Evolutionary conservation across 1,284 basidiomycete genomes (phyloP), one percentile per base, ranked within the genome.

Genomic region (Apiotrichum laibachii): DNA sequence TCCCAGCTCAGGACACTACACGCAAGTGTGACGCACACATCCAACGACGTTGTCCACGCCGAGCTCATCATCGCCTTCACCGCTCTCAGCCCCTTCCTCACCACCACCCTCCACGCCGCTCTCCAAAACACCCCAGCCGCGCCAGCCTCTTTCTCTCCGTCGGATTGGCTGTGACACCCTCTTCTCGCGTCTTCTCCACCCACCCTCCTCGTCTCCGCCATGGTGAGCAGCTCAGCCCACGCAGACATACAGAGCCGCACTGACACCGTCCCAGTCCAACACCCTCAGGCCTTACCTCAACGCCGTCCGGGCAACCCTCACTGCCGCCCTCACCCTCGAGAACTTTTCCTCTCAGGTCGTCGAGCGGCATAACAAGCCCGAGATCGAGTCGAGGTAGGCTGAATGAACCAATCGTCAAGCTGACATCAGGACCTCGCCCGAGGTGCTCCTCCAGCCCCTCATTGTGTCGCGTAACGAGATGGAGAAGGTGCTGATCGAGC

Each of bases 291-390:
- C 95, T 5, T 99, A 99, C 80, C 88, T 99, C 60, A 88, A 91
- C 35, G 94, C 94, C 40, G 95, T 99, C 53, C 84, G 96, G 65
- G 90, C 92, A 12, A 95, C 95, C 15, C 83, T 99, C 55, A 98
- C 94, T 7, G 95, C 95, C n/a, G 94, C 96, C 1, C 82, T 99
- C 67, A 97, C 94, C 0, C 83, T 99, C 56, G 90, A 97, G 81
- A 93, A 97, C 84, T 99, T 99, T 81, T 86, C 91, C 44, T 97
- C 93, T 9, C 95, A 99, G 85, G 88, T 95, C 61, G 92, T 96
- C 47, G 94, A 98, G 77, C 83, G 94, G 53, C 94, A 98, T 81
- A 97, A 98, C 80, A 92, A 93, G 72, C 92, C 93, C 59, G 93
- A 97, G 77, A 86, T 96, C 19, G 93, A 97, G 79, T 86, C 86